A percentile compares a stretch with the other conserved stretches of the same genome.
Conservation (phyloP, 177 flowering plant species). For the Telopea speciosissima region DNA sequence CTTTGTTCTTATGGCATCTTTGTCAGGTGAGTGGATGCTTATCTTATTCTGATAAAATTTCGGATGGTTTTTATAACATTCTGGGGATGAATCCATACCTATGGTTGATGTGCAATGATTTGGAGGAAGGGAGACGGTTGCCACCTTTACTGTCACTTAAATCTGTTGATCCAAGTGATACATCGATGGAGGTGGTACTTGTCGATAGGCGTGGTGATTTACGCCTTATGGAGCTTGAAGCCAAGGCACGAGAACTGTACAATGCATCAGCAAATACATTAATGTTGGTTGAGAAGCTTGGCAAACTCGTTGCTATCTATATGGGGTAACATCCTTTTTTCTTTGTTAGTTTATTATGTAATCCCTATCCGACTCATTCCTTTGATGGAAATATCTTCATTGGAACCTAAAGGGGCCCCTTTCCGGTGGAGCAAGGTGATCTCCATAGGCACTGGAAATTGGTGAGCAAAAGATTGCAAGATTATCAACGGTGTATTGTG, state of each 20-base stretch:
- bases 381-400: conserved; percentile 7
- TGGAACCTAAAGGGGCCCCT: conserved; percentile 57
- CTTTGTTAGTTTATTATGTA: not conserved
- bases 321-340: conserved; percentile 58
- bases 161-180: conserved; percentile 54
- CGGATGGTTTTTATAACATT: conserved; percentile 91
- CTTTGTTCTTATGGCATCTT: not conserved
- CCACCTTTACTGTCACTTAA: conserved; percentile 66
- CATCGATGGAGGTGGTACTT: conserved; percentile 81
- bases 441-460: conserved; percentile 64
- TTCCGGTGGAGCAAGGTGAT: conserved; percentile 76
- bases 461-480: conserved; percentile 56
- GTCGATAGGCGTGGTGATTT: conserved; percentile 66
- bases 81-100: conserved; percentile 90
- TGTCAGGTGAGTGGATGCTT: conserved; percentile 85
- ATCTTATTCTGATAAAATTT: conserved; percentile 82
- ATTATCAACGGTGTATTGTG: conserved; percentile 59
- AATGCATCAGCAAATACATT: conserved; percentile 49
- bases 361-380: not conserved
- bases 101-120: conserved; percentile 86
- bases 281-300: conserved; percentile 69
- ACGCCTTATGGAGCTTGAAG: conserved; percentile 76
- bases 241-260: conserved; percentile 63
- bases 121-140: conserved; percentile 62
- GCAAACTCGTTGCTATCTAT: conserved; percentile 67